These are phyloP conservation scores for Russula emetica DNA, from an alignment of 768 basidiomycete species.

Conservation along the genomic window DNA sequence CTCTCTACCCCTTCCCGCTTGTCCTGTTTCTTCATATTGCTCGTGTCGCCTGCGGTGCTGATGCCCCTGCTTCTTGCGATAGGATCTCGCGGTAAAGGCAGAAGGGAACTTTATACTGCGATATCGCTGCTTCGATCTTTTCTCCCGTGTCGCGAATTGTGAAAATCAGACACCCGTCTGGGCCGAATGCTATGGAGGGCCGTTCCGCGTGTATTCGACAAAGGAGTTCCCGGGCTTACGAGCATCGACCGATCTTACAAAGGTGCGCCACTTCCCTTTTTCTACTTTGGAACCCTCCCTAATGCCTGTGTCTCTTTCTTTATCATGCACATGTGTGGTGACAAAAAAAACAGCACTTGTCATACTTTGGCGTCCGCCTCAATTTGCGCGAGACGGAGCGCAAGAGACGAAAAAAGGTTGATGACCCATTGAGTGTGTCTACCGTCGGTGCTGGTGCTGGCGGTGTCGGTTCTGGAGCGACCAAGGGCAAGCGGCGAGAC, in stretches of 20 bases:
- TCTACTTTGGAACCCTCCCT: neutral
- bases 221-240: conserved; percentile 68
- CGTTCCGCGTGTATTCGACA: conserved; percentile 63
- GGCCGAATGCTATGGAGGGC: conserved; percentile 61
- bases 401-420: conserved; percentile 44
- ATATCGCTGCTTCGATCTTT: conserved; percentile 65
- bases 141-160: conserved; percentile 38
- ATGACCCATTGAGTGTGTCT: conserved; percentile 25
- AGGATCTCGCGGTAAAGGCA: conserved; percentile 70
- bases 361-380: conserved; percentile 53
- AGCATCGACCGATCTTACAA: conserved; percentile 63
- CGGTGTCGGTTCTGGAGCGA: neutral
- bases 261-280: conserved; percentile 38
- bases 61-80: neutral
- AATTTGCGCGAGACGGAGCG: conserved; percentile 58
- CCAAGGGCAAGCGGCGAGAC: conserved; percentile 12
- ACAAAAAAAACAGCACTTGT: conserved; percentile 40
- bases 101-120: conserved; percentile 64
- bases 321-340: neutral
- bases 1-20: neutral
- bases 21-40: conserved; percentile 6
- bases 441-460: neutral
- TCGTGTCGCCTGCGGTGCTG: neutral
- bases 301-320: neutral
- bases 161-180: conserved; percentile 44